A percentile compares a stretch with the other conserved stretches of the same genome.
Evolutionary conservation across 768 basidiomycete species (phyloP).

Genomic region (Boletus bicolor): DNA sequence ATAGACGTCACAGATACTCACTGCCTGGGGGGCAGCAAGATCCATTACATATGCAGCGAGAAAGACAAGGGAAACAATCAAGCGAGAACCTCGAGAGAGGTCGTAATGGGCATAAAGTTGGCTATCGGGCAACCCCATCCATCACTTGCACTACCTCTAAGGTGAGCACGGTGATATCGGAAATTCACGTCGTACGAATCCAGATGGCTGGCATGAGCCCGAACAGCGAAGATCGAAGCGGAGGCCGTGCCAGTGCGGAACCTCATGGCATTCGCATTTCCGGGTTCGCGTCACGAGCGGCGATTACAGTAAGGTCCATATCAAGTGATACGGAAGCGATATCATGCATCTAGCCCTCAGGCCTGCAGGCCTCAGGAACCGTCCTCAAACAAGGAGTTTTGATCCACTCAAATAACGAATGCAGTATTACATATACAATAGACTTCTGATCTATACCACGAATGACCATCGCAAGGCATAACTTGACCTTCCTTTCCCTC

Average conservation of each 20-base stretch:
- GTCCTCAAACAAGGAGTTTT: not conserved
- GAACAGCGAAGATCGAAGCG: not conserved
- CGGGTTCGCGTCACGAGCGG: not conserved
- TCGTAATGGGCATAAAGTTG: no score
- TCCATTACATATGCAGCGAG: not conserved
- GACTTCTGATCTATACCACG: conserved; percentile 7
- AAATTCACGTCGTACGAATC: not conserved
- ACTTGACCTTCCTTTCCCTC: conserved; percentile 15
- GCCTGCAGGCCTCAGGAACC: not conserved
- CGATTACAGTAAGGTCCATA: not conserved
- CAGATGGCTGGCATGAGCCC: not conserved
- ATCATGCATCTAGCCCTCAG: not conserved
- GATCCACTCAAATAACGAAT: conserved; percentile 12
- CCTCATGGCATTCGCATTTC: not conserved
- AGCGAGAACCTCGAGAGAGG: not conserved
- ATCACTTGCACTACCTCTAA: not conserved
- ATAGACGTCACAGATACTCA: conserved; percentile 5
- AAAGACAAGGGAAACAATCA: not conserved
- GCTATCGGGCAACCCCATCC: not conserved
- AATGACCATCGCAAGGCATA: conserved; percentile 5
- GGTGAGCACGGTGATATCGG: not conserved
- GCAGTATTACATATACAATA: conserved; percentile 5
- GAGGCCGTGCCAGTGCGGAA: not conserved
- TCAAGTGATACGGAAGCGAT: not conserved
- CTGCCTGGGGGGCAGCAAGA: not conserved